phyloP scores from a whole-genome alignment of 2,329 filamentous ascomycete species.

The Myriosclerotinia duriaeana region DNA sequence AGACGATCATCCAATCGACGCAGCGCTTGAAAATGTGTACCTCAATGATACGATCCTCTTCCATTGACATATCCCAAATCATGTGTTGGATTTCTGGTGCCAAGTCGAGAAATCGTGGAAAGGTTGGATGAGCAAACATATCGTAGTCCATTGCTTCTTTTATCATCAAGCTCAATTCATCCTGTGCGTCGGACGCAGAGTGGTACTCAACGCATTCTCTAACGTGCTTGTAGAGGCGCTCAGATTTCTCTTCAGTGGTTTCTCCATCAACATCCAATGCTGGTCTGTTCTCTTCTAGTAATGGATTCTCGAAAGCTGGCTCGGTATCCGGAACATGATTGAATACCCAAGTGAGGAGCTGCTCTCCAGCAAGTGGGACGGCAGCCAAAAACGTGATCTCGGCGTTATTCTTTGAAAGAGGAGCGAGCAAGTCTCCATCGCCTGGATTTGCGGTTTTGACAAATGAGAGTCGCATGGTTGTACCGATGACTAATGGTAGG shows the following conservation, averaged over 20 bases:
- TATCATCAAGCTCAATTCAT: background rate
- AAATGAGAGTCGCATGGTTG: background rate
- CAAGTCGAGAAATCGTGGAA: background rate
- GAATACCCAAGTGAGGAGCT: background rate
- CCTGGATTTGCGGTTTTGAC: background rate
- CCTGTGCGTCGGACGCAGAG: background rate
- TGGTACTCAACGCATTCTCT: background rate
- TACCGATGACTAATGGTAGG: background rate
- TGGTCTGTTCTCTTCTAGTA: background rate
- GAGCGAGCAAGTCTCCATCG: background rate
- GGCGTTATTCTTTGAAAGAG: background rate
- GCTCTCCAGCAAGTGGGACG: background rate
- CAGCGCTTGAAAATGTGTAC: slow-evolving; percentile 3
- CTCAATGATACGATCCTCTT: slow-evolving; percentile 3
- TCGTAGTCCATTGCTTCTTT: background rate
- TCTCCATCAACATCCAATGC: background rate
- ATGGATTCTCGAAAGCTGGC: background rate
- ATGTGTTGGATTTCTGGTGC: background rate
- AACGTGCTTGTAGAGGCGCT: background rate
- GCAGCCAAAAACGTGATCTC: background rate
- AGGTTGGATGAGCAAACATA: background rate
- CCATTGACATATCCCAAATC: background rate
- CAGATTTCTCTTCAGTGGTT: background rate
- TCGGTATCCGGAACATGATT: background rate
- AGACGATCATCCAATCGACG: background rate